Percentiles rank a stretch among this genome's conserved stretches.
Conservation (phyloP, 495 filamentous ascomycete species). For the Penicillium tannophilum region DNA sequence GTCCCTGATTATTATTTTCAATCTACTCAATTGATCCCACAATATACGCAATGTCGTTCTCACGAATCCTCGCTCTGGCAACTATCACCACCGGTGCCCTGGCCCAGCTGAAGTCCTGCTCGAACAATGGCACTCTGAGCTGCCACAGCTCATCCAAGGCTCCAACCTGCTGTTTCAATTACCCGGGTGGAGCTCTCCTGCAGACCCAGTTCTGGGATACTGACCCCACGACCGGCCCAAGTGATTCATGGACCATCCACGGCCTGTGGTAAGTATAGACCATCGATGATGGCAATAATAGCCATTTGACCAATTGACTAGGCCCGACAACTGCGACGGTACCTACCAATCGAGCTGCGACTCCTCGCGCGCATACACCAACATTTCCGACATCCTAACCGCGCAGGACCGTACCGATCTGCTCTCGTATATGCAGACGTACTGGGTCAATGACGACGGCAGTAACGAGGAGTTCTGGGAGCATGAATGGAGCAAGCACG, state of each 20-base stretch:
- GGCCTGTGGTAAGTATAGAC: slow-evolving; percentile 62
- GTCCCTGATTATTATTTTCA: not conserved
- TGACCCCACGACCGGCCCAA: slow-evolving; percentile 61
- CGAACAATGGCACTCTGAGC: slow-evolving; percentile 35
- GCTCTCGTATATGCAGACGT: slow-evolving; percentile 68
- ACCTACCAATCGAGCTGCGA: slow-evolving; percentile 71
- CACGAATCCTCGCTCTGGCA: slow-evolving; percentile 30
- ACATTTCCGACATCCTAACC: slow-evolving; percentile 65
- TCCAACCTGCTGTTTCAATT: slow-evolving; percentile 76
- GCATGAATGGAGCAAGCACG: slow-evolving; percentile 83
- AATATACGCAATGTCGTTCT: not conserved
- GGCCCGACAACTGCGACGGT: slow-evolving; percentile 81
- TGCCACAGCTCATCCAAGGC: slow-evolving; percentile 40
- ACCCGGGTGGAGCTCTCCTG: slow-evolving; percentile 71
- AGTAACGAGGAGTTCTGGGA: slow-evolving; percentile 70
- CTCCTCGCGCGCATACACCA: slow-evolving; percentile 60
- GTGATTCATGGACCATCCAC: slow-evolving; percentile 81
- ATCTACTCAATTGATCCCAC: not conserved
- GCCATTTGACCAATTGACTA: slow-evolving; percentile 9
- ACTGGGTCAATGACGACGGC: slow-evolving; percentile 66
- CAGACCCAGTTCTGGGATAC: slow-evolving; percentile 85
- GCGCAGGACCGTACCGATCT: slow-evolving; percentile 58
- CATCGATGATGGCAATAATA: not conserved
- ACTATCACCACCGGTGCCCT: slow-evolving; percentile 25
- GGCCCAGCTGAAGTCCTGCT: slow-evolving; percentile 31